These are phyloP conservation scores for Darksidea phi DNA, from an alignment of 495 filamentous ascomycete genomes.

Conservation along the genomic window DNA sequence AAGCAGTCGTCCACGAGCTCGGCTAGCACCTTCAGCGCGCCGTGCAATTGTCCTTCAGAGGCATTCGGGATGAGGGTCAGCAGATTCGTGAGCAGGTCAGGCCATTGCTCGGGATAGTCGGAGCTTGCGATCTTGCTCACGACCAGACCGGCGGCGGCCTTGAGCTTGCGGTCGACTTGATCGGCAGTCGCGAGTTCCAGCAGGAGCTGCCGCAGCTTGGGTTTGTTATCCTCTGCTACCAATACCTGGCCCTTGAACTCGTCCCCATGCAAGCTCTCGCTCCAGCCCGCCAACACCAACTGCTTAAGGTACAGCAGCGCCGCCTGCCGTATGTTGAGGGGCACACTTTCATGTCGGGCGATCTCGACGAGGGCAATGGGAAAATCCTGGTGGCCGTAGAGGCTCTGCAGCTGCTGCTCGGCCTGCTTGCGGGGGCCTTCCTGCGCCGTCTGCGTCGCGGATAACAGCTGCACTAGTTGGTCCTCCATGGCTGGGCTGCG, in stretches of 20 bases:
- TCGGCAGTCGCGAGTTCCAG: conserved; percentile 73
- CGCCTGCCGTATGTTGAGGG: conserved; percentile 73
- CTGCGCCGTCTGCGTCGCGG: conserved; percentile 70
- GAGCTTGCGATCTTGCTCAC: conserved; percentile 91
- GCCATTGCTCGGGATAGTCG: conserved; percentile 95
- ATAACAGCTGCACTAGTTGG: conserved; percentile 74
- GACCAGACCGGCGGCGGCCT: conserved; percentile 80
- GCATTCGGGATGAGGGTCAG: conserved; percentile 73
- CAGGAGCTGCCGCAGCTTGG: conserved; percentile 64
- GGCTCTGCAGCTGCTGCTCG: conserved; percentile 69
- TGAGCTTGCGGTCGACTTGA: conserved; percentile 79
- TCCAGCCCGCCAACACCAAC: conserved; percentile 81
- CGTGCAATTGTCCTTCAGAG: conserved; percentile 75
- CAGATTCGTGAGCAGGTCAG: conserved; percentile 74
- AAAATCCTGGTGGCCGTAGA: conserved; percentile 66
- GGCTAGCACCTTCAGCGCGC: conserved; percentile 79
- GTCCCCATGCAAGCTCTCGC: conserved; percentile 54
- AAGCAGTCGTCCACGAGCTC: conserved; percentile 92
- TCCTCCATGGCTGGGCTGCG: conserved; percentile 64
- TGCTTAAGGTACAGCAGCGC: conserved; percentile 76
- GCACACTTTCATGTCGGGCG: conserved; percentile 66
- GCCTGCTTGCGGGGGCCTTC: conserved; percentile 73
- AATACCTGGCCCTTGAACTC: conserved; percentile 64
- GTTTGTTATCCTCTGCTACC: conserved; percentile 65
- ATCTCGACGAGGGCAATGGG: conserved; percentile 76